Evolutionary conservation across 176 grass and related monocot species (phyloP), one percentile per base, ranked within the genome.

Genomic region (Poa annua): DNA sequence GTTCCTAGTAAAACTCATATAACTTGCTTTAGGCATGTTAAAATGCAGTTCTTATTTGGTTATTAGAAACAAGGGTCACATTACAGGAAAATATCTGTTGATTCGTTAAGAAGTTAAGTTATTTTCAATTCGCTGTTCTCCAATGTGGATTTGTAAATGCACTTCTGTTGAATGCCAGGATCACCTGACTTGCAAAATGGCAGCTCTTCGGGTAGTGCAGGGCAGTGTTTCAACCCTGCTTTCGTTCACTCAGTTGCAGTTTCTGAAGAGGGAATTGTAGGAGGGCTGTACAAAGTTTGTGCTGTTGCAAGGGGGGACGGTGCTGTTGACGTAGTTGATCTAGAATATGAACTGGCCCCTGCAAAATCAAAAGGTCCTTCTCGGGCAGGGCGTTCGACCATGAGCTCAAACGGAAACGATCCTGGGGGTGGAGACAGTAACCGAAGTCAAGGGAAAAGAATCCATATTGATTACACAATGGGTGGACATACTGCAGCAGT

Each of bases 221-320:
- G 96, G 76, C 96, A 98, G 85, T 88, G 91, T 88, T 84, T 98
- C 77, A 98, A 98, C 84, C 96, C 96, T 86, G 91, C 92, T 76
- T 98, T 98, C 68, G 85, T 98, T 77, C 96, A 98, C 65, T 91
- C 96, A 0, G 62, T 95, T 86, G 91, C 92, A 71, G 80, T 98
- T 74, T 88, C 89, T 82, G 88, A 93, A 91, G 88, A 91, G 75
- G 84, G 90, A 32, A 86, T 86, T 78, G 84, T 94, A 60, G 81
- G 84, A 17, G 90, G 82, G 25, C 52, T 78, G 9, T 83, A 90
- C 86, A 98, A 88, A 85, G 91, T 90, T 56, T 95, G 92, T 85
- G 96, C 96, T 86, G 96, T 93, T 88, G 96, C 96, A 77, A 98
- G 89, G 77, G 96, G 96, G 50, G 92, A 98, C 75, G 96, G 96